Evolutionary conservation across 257 asterid genomes (phyloP).

Genomic region (Plantago elongata): DNA sequence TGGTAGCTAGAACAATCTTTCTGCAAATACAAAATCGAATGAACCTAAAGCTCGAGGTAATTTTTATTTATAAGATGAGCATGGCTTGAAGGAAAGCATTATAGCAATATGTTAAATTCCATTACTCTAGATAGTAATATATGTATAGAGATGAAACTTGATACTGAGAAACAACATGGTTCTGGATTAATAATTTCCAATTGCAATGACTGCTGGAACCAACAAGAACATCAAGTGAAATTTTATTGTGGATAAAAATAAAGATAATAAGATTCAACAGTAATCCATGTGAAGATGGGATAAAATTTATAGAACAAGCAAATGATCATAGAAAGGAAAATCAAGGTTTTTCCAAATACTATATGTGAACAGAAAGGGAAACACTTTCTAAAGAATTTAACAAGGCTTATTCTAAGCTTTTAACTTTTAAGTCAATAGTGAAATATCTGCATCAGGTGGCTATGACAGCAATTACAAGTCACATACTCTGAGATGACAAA

Average conservation of each 20-base stretch:
- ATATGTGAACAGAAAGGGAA: no score
- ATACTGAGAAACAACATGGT: constrained; percentile 4
- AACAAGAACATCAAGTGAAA: constrained; percentile 8
- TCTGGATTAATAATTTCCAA: background rate
- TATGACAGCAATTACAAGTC: no score
- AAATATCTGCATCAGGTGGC: no score
- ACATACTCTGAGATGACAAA: background rate
- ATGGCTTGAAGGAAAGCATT: background rate
- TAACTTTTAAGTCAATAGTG: no score
- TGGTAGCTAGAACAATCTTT: constrained; percentile 92
- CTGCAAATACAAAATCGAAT: constrained; percentile 40
- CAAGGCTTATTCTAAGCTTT: no score
- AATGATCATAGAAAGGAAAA: no score
- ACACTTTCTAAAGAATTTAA: no score
- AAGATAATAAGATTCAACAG: no score
- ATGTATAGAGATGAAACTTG: constrained; percentile 11
- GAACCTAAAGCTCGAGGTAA: background rate
- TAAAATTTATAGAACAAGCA: no score
- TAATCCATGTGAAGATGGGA: no score
- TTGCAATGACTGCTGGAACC: constrained; percentile 12
- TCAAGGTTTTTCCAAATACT: no score
- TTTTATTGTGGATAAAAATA: background rate
- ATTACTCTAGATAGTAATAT: constrained; percentile 1
- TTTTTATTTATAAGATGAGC: background rate
- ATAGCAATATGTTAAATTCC: constrained; percentile 8